Conservation (phyloP, 2,329 filamentous ascomycete genomes). For the Gnomoniopsis sp. region DNA sequence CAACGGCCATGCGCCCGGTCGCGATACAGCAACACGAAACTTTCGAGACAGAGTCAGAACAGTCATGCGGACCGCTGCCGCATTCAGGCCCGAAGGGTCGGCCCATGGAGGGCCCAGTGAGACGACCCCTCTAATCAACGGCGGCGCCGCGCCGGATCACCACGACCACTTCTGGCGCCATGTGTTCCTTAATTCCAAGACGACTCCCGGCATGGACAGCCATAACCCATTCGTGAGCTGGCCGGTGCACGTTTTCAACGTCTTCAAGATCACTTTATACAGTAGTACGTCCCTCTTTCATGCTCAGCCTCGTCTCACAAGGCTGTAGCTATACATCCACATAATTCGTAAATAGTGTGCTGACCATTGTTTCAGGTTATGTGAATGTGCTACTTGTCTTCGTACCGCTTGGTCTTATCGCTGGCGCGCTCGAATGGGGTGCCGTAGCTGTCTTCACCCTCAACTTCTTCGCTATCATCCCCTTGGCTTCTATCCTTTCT, state of each 20-base stretch:
- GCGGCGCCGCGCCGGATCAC: conserved; percentile 14
- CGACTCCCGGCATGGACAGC: conserved; percentile 52
- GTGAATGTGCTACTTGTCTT: conserved; percentile 70
- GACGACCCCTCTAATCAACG: conserved; percentile 39
- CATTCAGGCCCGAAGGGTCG: not conserved
- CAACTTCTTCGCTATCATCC: conserved; percentile 80
- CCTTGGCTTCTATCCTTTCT: conserved; percentile 68
- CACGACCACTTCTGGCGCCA: conserved; percentile 25
- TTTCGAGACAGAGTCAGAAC: conserved; percentile 12
- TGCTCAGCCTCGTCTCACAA: not conserved
- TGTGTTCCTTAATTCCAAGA: conserved; percentile 46
- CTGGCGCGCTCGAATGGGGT: conserved; percentile 60
- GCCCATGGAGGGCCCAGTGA: conserved; percentile 25
- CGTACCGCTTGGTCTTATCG: conserved; percentile 69
- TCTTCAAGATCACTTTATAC: conserved; percentile 54
- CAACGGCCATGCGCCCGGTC: conserved; percentile 11
- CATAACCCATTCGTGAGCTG: conserved; percentile 41
- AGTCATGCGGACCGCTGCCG: conserved; percentile 11
- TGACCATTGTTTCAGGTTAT: conserved; percentile 39
- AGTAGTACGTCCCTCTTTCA: conserved; percentile 48
- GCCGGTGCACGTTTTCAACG: conserved; percentile 50
- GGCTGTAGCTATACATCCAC: not conserved
- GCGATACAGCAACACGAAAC: conserved; percentile 13
- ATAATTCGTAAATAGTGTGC: not conserved
- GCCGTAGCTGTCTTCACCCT: conserved; percentile 68